phyloP scores from a whole-genome alignment of 1,284 basidiomycete species.

The Fistulina hepatica region DNA sequence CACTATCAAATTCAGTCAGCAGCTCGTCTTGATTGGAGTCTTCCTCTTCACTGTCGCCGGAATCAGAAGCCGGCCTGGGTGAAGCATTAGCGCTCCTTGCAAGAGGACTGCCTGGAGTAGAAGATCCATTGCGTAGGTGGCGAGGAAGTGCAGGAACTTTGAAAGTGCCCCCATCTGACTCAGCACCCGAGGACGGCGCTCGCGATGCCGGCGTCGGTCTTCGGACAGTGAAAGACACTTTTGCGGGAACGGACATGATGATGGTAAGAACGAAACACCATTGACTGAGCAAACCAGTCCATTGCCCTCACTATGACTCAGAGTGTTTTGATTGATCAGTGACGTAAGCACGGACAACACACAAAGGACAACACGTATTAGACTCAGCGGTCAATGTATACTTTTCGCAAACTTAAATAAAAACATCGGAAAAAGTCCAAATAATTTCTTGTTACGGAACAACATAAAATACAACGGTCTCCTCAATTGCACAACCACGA shows the following conservation, averaged over 20 bases:
- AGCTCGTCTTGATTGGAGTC: conserved; percentile 50
- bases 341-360: too few relatives aligned
- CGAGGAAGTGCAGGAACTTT: conserved; percentile 49
- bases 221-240: conserved; percentile 66
- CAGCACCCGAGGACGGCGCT: conserved; percentile 44
- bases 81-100: conserved; percentile 35
- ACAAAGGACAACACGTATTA: too few relatives aligned
- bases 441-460: too few relatives aligned
- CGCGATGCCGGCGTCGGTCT: conserved; percentile 56
- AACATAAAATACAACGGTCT: too few relatives aligned
- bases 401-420: too few relatives aligned
- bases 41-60: conserved; percentile 55
- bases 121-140: conserved; percentile 34
- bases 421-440: too few relatives aligned
- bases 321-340: too few relatives aligned
- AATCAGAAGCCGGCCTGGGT: conserved; percentile 33
- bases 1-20: conserved; percentile 59
- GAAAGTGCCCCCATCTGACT: conserved; percentile 42
- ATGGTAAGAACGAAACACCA: conserved; percentile 9
- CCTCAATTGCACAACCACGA: too few relatives aligned
- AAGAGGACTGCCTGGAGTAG: conserved; percentile 46
- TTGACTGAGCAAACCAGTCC: too few relatives aligned
- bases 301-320: too few relatives aligned
- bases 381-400: too few relatives aligned
- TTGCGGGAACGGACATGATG: conserved; percentile 28